A percentile compares a stretch with the other conserved stretches of the same genome.
These are phyloP conservation scores for Symbiodinium pilosum DNA, from an alignment of 73 alveolate genomes.

Conservation along the genomic window DNA sequence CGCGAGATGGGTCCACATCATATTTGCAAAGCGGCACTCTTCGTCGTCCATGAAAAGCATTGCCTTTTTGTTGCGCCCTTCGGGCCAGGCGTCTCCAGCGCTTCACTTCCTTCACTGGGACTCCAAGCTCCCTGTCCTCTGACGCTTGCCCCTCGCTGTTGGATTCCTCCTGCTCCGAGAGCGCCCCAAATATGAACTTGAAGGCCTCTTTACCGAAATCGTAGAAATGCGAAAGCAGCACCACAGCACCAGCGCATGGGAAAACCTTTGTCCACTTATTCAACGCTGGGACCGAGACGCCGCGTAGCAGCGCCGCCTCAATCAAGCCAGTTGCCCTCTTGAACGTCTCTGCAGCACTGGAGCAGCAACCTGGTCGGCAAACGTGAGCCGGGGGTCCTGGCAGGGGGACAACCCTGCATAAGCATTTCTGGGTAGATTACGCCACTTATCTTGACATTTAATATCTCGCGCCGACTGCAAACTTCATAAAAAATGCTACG, in stretches of 20 bases:
- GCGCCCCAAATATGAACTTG: background rate
- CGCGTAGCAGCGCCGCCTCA: background rate
- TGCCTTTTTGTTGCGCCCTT: background rate
- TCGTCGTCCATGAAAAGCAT: background rate
- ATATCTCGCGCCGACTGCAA: too few relatives aligned
- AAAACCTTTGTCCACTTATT: slow-evolving; percentile 55
- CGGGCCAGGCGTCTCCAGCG: background rate
- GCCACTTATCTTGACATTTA: too few relatives aligned
- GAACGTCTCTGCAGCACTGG: background rate
- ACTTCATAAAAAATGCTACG: too few relatives aligned
- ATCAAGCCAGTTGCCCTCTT: background rate
- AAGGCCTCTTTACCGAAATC: background rate
- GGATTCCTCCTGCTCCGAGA: background rate
- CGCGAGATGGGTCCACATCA: background rate
- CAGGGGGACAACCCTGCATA: too few relatives aligned
- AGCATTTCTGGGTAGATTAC: too few relatives aligned
- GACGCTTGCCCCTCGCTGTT: too few relatives aligned
- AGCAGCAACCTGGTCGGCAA: slow-evolving; percentile 24
- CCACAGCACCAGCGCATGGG: slow-evolving; percentile 3
- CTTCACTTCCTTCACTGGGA: background rate
- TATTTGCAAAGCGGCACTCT: background rate
- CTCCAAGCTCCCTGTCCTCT: background rate
- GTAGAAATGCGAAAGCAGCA: background rate
- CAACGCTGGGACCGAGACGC: slow-evolving; percentile 6
- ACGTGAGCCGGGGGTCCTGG: slow-evolving; percentile 29